These are phyloP conservation scores for Rhodotorula sp. DNA, from an alignment of 1,284 basidiomycete species.

Conservation along the genomic window DNA sequence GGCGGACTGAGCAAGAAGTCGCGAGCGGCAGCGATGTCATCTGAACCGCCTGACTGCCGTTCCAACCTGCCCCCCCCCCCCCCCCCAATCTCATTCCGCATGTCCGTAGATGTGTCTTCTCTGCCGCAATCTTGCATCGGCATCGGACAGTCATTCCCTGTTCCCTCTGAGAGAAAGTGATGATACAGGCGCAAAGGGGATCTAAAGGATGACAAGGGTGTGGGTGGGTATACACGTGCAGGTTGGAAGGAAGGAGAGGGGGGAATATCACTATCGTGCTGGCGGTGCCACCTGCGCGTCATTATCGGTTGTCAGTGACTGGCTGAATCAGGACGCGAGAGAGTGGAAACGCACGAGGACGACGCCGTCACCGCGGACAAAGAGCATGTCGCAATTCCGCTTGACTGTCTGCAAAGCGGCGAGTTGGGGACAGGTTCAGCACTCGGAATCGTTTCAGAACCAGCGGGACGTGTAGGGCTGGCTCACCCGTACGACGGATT, in stretches of 20 bases:
- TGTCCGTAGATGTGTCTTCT: too few species aligned
- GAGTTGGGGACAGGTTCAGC: too few species aligned
- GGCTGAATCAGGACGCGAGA: not conserved
- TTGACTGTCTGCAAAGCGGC: conserved; percentile 69
- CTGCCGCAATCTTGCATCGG: too few species aligned
- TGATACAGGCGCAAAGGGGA: conserved; percentile 1
- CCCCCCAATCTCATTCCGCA: too few species aligned
- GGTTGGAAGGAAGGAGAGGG: too few species aligned
- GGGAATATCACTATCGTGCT: conserved; percentile 24
- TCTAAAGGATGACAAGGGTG: not conserved
- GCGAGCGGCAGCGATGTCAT: conserved; percentile 38
- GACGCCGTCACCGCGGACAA: conserved; percentile 85
- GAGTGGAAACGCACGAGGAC: conserved; percentile 30
- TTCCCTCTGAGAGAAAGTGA: too few species aligned
- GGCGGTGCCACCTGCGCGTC: conserved; percentile 37
- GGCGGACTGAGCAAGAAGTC: conserved; percentile 37
- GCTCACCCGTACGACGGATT: conserved; percentile 52
- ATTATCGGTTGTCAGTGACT: not conserved
- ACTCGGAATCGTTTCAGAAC: too few species aligned
- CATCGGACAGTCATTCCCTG: too few species aligned
- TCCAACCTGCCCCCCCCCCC: too few species aligned
- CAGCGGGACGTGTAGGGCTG: not conserved
- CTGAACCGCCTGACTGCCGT: not conserved
- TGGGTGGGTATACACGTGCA: conserved; percentile 8
- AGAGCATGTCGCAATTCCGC: conserved; percentile 95